Conservation (phyloP, 2,329 filamentous ascomycete species). For the Nigrospora osmanthi region DNA sequence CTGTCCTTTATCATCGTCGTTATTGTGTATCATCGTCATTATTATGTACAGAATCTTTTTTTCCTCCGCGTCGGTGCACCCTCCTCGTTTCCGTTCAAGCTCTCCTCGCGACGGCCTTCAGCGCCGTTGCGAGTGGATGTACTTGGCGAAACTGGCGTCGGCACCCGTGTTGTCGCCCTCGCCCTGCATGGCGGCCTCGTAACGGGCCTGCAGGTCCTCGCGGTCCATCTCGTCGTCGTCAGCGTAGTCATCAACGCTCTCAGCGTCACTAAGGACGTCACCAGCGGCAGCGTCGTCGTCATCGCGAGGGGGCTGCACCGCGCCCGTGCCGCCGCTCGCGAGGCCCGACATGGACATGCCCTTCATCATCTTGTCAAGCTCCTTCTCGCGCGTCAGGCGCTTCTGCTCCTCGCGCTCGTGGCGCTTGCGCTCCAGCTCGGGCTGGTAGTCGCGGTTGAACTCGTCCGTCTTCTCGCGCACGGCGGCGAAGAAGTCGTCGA, state of each 20-base stretch:
- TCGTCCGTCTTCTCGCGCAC: constrained; percentile 82
- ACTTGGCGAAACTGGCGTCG: constrained; percentile 57
- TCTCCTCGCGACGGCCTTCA: constrained; percentile 4
- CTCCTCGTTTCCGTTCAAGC: not conserved
- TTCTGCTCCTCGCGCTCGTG: constrained; percentile 71
- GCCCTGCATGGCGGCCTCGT: constrained; percentile 64
- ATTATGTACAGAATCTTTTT: no score
- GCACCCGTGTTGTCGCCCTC: constrained; percentile 42
- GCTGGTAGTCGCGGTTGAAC: constrained; percentile 84
- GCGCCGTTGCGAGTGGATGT: constrained; percentile 37
- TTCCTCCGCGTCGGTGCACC: no score
- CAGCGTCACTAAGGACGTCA: constrained; percentile 33
- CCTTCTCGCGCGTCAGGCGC: constrained; percentile 63
- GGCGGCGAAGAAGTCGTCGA: constrained; percentile 89
- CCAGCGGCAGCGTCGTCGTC: constrained; percentile 36
- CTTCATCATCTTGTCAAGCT: constrained; percentile 89
- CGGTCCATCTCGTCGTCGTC: constrained; percentile 53
- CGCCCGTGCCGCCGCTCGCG: constrained; percentile 8
- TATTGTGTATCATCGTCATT: constrained; percentile 6
- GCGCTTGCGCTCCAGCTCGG: constrained; percentile 75
- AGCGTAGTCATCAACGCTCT: constrained; percentile 51
- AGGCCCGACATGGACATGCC: constrained; percentile 58
- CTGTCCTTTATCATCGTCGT: constrained; percentile 1
- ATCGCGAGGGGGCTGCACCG: constrained; percentile 31
- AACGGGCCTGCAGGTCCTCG: constrained; percentile 65